Base-by-base conservation (phyloP, 306 rosid species). In the Vigna angularis region DNA sequence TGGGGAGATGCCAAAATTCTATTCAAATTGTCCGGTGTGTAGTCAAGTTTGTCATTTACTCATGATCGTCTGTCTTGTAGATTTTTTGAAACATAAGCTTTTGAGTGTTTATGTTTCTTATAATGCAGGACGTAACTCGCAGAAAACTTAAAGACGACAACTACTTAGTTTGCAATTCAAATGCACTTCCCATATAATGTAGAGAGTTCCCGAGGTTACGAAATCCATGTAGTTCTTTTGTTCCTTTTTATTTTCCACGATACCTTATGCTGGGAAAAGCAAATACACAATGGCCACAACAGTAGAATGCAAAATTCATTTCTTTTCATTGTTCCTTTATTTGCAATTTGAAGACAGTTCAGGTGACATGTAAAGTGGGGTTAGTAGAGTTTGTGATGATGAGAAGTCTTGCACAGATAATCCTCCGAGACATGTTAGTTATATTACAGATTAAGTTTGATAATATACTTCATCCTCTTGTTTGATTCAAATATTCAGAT, bases 1-100 rank as follows among this genome's bases (percentile, higher is more conserved):
- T 61, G 82, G 50, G 1, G 90, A 88, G 83, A 88, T 89, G 76
- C 98, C 98, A 70, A 87, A 87, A 84, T 70, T 86, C 24, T 51
- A 38, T 70, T 79, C 91, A 71, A 86, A 88, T 72, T 92, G 98
- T 17, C 96, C 97, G 4, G 90, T 89, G 56, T 93, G 98, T 69
- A 92, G 85, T 85, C 79, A 87, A 93, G 98, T 95, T 75, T 83
- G 82, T 80, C 57, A 30, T 61, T 52, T 74, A 36, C 49, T 38
- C 42, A 28, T 65, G 61, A 67, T 66, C 63, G 10, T 32, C 48
- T 49, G 26, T 64, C 28, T 59, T 65, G 63, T 26, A 68, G 51
- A 75, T 51, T 49, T 75, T 28, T 53, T 16, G 28, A 45, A 65
- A 58, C 49, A 66, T 45, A 57, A n/a, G 38, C 24, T 42, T 51